Evolutionary conservation across 208 protist genomes (phyloP).

Genomic region (Wallacemonas sp.): DNA sequence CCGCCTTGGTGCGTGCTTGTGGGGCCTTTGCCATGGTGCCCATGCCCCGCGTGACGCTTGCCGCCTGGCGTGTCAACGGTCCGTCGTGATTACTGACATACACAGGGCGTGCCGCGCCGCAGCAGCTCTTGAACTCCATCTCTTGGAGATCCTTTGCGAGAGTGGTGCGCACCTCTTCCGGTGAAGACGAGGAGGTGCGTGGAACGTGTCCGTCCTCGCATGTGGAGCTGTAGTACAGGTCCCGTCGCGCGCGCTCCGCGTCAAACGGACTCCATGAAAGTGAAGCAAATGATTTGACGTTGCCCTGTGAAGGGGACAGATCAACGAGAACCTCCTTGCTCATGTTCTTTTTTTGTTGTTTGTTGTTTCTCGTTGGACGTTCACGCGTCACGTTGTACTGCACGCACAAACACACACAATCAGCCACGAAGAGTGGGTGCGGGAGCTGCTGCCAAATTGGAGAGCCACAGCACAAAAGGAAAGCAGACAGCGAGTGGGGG

Average conservation of each 20-base stretch:
- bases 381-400: slow-evolving; percentile 1
- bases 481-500: too few species aligned
- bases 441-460: too few species aligned
- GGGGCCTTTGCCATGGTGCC: too few species aligned
- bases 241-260: not conserved
- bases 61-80: slow-evolving; percentile 10
- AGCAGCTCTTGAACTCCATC: slow-evolving; percentile 9
- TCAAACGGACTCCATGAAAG: slow-evolving; percentile 5
- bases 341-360: too few species aligned
- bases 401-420: slow-evolving; percentile 6
- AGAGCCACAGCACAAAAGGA: too few species aligned
- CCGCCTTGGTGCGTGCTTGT: too few species aligned
- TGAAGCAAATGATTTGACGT: not conserved
- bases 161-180: not conserved
- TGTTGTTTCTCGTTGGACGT: too few species aligned
- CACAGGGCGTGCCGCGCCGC: too few species aligned
- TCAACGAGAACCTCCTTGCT: not conserved
- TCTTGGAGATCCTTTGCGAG: slow-evolving; percentile 3
- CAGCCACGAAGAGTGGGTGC: slow-evolving; percentile 1
- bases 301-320: slow-evolving; percentile 6
- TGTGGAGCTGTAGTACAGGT: slow-evolving; percentile 5
- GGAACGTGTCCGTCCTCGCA: not conserved
- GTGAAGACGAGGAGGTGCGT: not conserved
- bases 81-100: too few species aligned
- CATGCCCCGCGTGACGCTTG: slow-evolving; percentile 1